Base-by-base conservation (phyloP, 352 stramenopile species). In the Globisporangium camurandrum region DNA sequence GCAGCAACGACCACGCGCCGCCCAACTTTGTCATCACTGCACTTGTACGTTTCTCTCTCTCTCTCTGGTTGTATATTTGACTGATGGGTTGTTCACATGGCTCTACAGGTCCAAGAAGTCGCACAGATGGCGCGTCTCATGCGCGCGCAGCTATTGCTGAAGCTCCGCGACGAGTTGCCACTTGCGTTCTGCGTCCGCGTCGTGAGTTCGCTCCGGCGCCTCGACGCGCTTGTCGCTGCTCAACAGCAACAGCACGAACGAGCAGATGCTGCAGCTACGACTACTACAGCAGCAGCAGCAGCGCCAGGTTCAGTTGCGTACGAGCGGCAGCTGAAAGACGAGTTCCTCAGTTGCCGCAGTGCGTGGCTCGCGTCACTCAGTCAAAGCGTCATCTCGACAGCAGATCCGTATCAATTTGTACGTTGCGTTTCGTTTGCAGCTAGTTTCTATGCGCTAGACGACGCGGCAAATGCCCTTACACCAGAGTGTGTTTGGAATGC, bases 351-450 rank as follows among this genome's bases (percentile, higher is more conserved):
- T 36, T 92, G 78, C 50, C 65, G 83, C 34, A 88, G 84, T 52
- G 67, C 76, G 23, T 94, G 80, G 79, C 59, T 95, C 17, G 61
- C 68, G 23, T 86, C 78, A 4, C 64, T 90, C 16, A 75, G 69
- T 39, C 67, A n/a, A n/a, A n/a, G 70, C 27, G 57, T 54, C 8
- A 72, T 91, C 38, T 69, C 71, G 17, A 71, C 63, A 4, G 64
- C 68, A 0, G 78, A 92, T 20, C 75, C 83, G 16, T 95, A 95
- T 39, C 82, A 93, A 74, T 92, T 81, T 46, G 82, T 95, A 61
- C 36, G 51, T 49, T 42, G n/a, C 24, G 3, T n/a, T 34, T 26
- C 5, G 9, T 19, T 34, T 46, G 28, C 16, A 7, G 40, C 11
- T 22, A 2, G 0, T 37, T 19, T 8, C 28, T n/a, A 24, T 22